Evolutionary conservation across 1,139 yeast genomes (phyloP).

Genomic region (Diutina mesorugosa): DNA sequence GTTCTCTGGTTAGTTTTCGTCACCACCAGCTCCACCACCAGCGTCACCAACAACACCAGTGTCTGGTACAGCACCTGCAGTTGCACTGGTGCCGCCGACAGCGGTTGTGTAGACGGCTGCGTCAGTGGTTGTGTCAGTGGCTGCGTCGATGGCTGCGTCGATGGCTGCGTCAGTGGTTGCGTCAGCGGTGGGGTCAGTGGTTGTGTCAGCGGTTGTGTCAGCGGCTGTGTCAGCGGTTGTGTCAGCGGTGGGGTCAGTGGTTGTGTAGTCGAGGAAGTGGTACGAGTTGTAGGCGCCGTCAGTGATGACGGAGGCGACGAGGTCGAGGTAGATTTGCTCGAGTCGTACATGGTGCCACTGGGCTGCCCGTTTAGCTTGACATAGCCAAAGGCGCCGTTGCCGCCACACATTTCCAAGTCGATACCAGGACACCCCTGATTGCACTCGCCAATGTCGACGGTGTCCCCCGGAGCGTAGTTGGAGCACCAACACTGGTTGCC

Average conservation of each 20-base stretch:
- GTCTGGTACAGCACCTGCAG: background rate
- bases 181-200: background rate
- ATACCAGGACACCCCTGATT: slow-evolving; percentile 38
- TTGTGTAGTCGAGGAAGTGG: background rate
- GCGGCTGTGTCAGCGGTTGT: background rate
- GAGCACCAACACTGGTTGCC: slow-evolving; percentile 49
- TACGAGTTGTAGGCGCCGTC: background rate
- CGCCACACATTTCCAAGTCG: slow-evolving; percentile 20
- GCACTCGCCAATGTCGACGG: slow-evolving; percentile 25
- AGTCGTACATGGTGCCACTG: background rate
- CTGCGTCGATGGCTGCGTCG: background rate
- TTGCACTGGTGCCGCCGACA: background rate
- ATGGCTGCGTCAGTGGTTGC: background rate
- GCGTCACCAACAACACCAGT: background rate
- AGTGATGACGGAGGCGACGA: background rate
- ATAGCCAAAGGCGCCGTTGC: slow-evolving; percentile 21
- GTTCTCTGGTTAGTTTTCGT: background rate
- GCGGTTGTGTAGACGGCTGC: background rate
- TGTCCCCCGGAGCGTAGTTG: slow-evolving; percentile 31
- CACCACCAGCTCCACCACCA: slow-evolving; percentile 1
- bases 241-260: background rate
- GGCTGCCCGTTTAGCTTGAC: slow-evolving; percentile 6
- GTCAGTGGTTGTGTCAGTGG: background rate
- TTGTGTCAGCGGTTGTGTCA: background rate
- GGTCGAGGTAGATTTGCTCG: background rate